phyloP scores from a whole-genome alignment of 768 basidiomycete genomes.

The Leccinum disarticulatum region DNA sequence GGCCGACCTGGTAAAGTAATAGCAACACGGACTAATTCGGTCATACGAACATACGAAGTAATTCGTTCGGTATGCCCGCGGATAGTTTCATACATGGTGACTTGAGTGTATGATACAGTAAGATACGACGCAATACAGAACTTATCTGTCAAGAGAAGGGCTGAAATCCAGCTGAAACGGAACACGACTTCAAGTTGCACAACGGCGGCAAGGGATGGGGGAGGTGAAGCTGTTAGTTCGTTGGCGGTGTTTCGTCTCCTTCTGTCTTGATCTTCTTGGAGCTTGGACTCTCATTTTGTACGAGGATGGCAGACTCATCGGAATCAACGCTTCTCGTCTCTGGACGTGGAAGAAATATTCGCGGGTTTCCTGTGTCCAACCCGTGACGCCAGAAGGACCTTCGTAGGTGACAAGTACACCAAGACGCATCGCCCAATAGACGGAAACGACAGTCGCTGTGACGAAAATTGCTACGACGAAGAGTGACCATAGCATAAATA shows the following conservation, averaged over 20 bases:
- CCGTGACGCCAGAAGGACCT: conserved; percentile 31
- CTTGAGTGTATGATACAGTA: conserved; percentile 17
- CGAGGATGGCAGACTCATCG: conserved; percentile 25
- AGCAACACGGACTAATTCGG: neutral
- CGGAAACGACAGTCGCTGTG: conserved; percentile 30
- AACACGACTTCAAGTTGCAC: neutral
- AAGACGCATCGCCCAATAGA: conserved; percentile 37
- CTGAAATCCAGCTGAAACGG: neutral
- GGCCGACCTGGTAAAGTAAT: no score
- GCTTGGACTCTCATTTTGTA: conserved; percentile 18
- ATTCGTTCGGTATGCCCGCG: conserved; percentile 3
- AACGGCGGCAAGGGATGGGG: neutral
- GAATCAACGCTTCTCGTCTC: conserved; percentile 23
- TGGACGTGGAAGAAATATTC: conserved; percentile 19
- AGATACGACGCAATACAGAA: neutral
- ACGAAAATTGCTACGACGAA: conserved; percentile 35
- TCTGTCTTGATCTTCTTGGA: conserved; percentile 25
- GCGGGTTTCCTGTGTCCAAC: conserved; percentile 32
- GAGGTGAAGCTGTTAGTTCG: conserved; percentile 1
- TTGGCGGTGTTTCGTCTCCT: conserved; percentile 14
- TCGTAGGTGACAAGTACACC: conserved; percentile 34
- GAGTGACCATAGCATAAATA: conserved; percentile 33
- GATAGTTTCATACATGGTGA: conserved; percentile 6
- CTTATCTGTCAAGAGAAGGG: neutral
- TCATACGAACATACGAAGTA: neutral